phyloP scores from a whole-genome alignment of 2,329 filamentous ascomycete species.

The Setomelanomma holmii region DNA sequence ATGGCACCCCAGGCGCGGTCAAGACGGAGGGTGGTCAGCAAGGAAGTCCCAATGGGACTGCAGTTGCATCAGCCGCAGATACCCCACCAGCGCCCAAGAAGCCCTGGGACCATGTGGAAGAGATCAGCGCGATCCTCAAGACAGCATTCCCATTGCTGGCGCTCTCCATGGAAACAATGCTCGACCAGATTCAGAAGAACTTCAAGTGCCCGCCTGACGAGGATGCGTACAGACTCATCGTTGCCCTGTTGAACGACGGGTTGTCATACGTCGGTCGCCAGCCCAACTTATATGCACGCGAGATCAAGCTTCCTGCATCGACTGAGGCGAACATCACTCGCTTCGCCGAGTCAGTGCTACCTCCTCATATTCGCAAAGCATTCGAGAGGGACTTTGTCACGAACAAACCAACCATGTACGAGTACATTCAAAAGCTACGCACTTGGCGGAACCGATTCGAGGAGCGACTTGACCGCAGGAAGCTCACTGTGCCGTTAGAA shows the following conservation, averaged over 20 bases:
- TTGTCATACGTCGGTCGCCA: constrained; percentile 90
- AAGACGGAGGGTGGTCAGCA: constrained; percentile 49
- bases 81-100: constrained; percentile 62
- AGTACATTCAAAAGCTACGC: constrained; percentile 96
- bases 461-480: constrained; percentile 89
- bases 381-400: constrained; percentile 98
- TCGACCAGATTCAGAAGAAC: constrained; percentile 97
- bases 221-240: constrained; percentile 95
- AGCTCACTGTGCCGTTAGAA: constrained; percentile 77
- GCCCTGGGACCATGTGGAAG: constrained; percentile 95
- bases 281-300: constrained; percentile 84
- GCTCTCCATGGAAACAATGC: constrained; percentile 99
- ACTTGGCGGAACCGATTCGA: constrained; percentile 98
- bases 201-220: constrained; percentile 99
- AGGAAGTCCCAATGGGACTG: constrained; percentile 36
- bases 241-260: constrained; percentile 95
- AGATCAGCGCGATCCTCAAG: constrained; percentile 94
- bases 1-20: constrained; percentile 49
- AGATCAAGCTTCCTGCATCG: constrained; percentile 85
- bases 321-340: constrained; percentile 97
- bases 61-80: constrained; percentile 17
- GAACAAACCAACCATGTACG: constrained; percentile 95
- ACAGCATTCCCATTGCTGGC: constrained; percentile 96
- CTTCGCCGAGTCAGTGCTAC: constrained; percentile 95
- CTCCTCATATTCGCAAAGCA: constrained; percentile 90